Evolutionary conservation across 2,329 filamentous ascomycete species (phyloP).

Genomic region (Tolypocladium endophyticum): DNA sequence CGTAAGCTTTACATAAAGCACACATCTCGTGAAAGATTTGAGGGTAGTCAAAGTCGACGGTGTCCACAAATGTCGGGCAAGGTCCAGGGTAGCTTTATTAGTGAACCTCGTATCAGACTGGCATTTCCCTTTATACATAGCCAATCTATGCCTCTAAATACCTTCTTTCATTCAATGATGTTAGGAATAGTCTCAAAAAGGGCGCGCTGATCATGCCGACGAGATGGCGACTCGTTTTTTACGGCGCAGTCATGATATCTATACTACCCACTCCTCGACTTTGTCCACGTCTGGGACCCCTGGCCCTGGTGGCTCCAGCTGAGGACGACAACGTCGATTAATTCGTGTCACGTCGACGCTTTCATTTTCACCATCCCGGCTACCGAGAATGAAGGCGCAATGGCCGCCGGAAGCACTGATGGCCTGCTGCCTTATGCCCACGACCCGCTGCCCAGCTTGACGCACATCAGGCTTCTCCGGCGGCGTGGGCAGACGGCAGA

Average conservation of each 20-base stretch:
- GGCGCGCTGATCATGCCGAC: background rate
- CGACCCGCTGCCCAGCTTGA: slow-evolving; percentile 2
- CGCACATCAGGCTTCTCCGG: slow-evolving; percentile 8
- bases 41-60: background rate
- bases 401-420: background rate
- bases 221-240: background rate
- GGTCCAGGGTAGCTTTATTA: background rate
- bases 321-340: background rate
- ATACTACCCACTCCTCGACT: background rate
- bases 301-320: background rate
- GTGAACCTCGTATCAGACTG: no score
- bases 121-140: background rate
- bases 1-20: background rate
- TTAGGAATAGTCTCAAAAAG: background rate
- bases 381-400: background rate
- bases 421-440: slow-evolving; percentile 1
- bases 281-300: background rate
- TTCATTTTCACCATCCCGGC: background rate
- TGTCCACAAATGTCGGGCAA: background rate
- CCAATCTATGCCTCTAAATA: background rate
- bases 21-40: background rate
- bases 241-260: background rate
- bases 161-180: background rate
- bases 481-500: slow-evolving; percentile 1
- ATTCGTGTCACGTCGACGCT: no score